Evolutionary conservation across 371 early-diverging fungal genomes (phyloP), one percentile per base, ranked within the genome.

Genomic region (Mortierella sp.): DNA sequence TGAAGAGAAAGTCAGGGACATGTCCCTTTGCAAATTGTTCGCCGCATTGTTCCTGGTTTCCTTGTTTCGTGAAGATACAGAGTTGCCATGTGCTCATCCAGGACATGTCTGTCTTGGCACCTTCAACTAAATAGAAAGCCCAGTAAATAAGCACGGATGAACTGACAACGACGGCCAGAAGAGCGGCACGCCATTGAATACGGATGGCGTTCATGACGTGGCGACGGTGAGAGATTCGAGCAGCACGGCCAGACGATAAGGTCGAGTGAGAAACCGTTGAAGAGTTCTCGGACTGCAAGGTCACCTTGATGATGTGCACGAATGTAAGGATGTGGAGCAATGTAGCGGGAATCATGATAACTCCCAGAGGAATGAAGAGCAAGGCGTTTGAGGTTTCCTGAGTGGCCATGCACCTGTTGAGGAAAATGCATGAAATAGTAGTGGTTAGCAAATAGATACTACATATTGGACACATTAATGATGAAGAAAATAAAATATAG

Each of bases 121-220:
- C 75, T 58, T 70, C 71, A 1, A 80, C 71, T 31, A 80, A 15
- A 37, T 80, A 80, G 60, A 80, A 80, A 2, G 75, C 64, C 88
- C 88, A 88, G 66, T 88, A 88, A 54, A 88, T 84, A 13, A 88
- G 58, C 6, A 89, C 86, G 0, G 88, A 86, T 19, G 73, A 72
- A 29, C 85, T 76, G 17, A 88, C 79, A 10, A 87, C 80, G 34
- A 89, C 43, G 10, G 89, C 90, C 13, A 92, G 68, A 19, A 88
- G 63, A 3, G 90, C 81, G 6, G 92, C 89, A 59, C 92, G 86
- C 92, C 92, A 92, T 72, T 92, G 91, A 58, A 92, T 87, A 10
- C 87, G 86, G 45, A 91, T 88, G 23, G 90, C 89, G 32, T 85
- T 84, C 62, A 90, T 71, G 26, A 90, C 86, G 65, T 92, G 91